Evolutionary conservation across 441 rosid genomes (phyloP), one percentile per base, ranked within the genome.

Genomic region (Populus hybrid): DNA sequence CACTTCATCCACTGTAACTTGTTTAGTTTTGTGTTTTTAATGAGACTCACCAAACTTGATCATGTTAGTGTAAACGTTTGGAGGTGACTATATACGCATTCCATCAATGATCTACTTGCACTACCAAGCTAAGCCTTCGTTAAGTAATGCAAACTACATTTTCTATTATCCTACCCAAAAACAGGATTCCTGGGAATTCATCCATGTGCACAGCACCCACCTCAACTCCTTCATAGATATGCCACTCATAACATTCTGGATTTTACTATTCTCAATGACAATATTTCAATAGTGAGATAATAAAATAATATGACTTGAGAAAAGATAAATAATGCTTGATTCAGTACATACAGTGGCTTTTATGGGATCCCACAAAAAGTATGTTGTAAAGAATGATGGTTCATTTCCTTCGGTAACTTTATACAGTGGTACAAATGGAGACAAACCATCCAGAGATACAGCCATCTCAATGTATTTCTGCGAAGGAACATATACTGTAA

Each of bases 381-480:
- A 94, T 78, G 89, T 85, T 38, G 98, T 90, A 88, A 94, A 97
- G 89, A 94, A 94, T 83, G 93, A 89, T 59, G 98, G 99, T 76
- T 96, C 99, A 77, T 93, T 93, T 87, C 99, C 99, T 88, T 94
- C 99, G 11, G 92, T 87, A 71, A 97, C 85, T 90, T 87, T 97
- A 84, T 92, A 97, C 4, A 97, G 81, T 64, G 99, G 99, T 76
- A 97, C 95, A 82, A 84, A 88, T 73, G 89, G 90, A 78, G 94
- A 81, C 83, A 93, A 87, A 77, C 94, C 94, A 77, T 97, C 99
- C 59, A 93, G 87, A 76, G 93, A 89, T 35, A 83, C 84, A 72
- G 99, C 98, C 88, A 83, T 78, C 79, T 91, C 90, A 69, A 93
- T 77, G 79, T 97, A 97, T 86, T 91, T 88, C 99, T 97, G 95